Base-by-base conservation (phyloP, 148 eudicot genomes). In the Dysphania ambrosioides region DNA sequence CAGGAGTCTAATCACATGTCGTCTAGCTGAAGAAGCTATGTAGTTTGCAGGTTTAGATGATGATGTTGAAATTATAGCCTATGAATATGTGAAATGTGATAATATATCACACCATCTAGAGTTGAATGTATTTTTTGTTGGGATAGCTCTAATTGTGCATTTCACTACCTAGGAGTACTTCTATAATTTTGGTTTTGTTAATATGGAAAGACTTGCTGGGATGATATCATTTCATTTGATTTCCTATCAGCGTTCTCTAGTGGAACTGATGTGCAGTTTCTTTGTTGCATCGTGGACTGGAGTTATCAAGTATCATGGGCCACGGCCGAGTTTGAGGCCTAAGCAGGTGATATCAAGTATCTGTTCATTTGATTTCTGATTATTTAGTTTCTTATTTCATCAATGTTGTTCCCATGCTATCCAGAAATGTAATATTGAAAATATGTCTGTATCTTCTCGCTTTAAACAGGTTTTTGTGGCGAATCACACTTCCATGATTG, bases 261-360 rank as follows among this genome's bases (percentile, higher is more conserved):
- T 96, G 81, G 99, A 96, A 84, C 77, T 96, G 82, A 89, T 96
- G 66, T 96, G 99, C 89, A 87, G 94, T 68, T 96, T 96, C 79
- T 92, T 96, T 87, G 97, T 96, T 75, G 97, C 99, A 66, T 96
- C 99, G 57, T 96, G 97, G 99, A 96, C 99, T 66, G 99, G 97
- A 76, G 97, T 90, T 72, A 93, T 96, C 77, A 96, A 84, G 78
- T 96, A 96, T 77, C 99, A 96, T 74, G 99, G 99, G 49, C 99
- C 99, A 74, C 90, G 93, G 51, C 99, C 99, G 21, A 88, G 97
- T 82, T 87, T 85, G 81, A 83, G 99, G 75, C 92, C 99, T 29
- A 89, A 90, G 79, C 99, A 96, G 92, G 99, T 92, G 53, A n/a
- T n/a, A n/a, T n/a, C n/a, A n/a, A n/a, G n/a, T n/a, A n/a, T n/a